Evolutionary conservation across 176 grass and related monocot genomes (phyloP), one percentile per base, ranked within the genome.

Genomic region (Avena eriantha): DNA sequence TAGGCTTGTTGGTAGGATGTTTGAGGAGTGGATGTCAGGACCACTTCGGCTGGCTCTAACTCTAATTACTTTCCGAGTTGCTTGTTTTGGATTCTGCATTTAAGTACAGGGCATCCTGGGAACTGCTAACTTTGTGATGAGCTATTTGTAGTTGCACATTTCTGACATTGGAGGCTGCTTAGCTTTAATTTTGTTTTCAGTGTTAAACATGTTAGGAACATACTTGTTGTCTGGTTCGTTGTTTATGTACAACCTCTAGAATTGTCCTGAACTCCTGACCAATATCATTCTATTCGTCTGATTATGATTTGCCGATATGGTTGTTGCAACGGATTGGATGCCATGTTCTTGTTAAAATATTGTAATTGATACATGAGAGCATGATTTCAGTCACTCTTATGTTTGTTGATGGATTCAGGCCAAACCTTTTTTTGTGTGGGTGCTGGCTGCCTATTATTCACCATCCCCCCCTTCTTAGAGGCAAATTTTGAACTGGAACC

Each of bases 11-110:
- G 59, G 59, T 18, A 68, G 41, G 81, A 88, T 60, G 69, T 69
- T 84, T 26, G 31, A 76, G 77, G 76, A 84, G 35, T 61, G 36
- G 24, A 76, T 74, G 69, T 14, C 47, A 80, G 81, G 89, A 80
- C 85, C 80, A 76, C 69, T 5, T 13, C 3, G 2, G 10, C 31
- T 34, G 31, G 13, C 61, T 21, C 18, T 8, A 84, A 78, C 61
- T 21, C 18, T 8, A 84, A 78, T 79, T 79, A 24, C 55, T 63
- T 4, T 35, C 63, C 43, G 4, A 45, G 18, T 18, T 73, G 59
- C 68, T 85, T 18, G 11, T 13, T 63, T 80, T 9, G 76, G 23
- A 72, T 63, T 86, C 23, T 11, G 56, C 1, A 73, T 19, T 70
- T 0, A 75, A 78, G 22, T 58, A 4, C 10, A 59, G 17, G 34